Evolutionary conservation across 441 rosid genomes (phyloP).

Genomic region (Pelargonium citronellum): DNA sequence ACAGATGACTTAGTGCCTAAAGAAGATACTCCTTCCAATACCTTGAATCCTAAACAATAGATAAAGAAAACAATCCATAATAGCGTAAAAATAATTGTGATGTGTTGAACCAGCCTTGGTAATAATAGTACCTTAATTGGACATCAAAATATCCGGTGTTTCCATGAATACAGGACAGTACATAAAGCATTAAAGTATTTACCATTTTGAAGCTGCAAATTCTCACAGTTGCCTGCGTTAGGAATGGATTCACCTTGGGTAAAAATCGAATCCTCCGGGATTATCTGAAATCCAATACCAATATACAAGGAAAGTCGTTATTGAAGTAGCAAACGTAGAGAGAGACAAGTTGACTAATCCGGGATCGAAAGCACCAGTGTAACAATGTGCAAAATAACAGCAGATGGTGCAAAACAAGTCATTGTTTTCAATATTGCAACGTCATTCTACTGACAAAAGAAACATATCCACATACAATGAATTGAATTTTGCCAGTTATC

Average conservation of each 20-base stretch:
- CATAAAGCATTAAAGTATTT: constrained; percentile 8
- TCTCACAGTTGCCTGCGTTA: constrained; percentile 26
- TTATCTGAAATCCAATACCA: constrained; percentile 42
- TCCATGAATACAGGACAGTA: neutral
- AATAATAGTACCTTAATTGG: neutral
- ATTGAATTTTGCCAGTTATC: too few relatives aligned
- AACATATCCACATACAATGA: too few relatives aligned
- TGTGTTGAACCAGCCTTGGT: too few relatives aligned
- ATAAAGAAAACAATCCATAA: constrained; percentile 21
- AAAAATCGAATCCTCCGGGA: constrained; percentile 29
- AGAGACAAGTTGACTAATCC: neutral
- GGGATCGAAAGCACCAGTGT: neutral
- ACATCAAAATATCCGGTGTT: neutral
- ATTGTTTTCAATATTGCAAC: too few relatives aligned
- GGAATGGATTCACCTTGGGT: constrained; percentile 30
- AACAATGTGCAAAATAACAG: neutral
- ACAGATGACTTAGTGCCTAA: constrained; percentile 19
- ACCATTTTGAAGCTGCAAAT: constrained; percentile 44
- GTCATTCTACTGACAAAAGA: too few relatives aligned
- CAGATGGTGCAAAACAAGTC: neutral
- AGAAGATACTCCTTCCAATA: constrained; percentile 21
- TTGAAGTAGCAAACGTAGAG: constrained; percentile 3
- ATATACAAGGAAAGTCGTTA: constrained; percentile 6
- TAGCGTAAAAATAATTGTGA: neutral
- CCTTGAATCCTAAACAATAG: constrained; percentile 35